Conservation (phyloP, 768 basidiomycete species). For the Sistotremastrum suecicum region DNA sequence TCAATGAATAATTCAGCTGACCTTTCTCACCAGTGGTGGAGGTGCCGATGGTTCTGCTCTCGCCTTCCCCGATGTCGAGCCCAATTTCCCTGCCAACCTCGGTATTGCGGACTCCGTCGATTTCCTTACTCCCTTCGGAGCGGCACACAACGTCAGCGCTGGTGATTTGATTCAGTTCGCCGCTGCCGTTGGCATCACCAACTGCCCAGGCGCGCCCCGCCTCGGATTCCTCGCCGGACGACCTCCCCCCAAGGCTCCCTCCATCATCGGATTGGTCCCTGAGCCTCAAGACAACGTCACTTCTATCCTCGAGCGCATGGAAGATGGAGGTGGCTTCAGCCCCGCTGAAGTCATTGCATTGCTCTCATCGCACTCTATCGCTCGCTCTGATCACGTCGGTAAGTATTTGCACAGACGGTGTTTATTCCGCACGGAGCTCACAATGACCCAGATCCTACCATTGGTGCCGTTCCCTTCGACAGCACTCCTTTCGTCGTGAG, state of each 20-base stretch:
- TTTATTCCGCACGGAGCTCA: neutral
- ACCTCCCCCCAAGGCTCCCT: neutral
- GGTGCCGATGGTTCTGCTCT: conserved; percentile 5
- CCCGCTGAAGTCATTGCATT: conserved; percentile 2
- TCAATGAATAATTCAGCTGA: too few species aligned
- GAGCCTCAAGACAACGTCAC: conserved; percentile 3
- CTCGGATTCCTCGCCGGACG: conserved; percentile 2
- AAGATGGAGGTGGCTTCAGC: conserved; percentile 1
- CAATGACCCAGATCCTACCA: neutral
- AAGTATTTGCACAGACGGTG: neutral
- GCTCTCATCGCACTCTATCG: conserved; percentile 5
- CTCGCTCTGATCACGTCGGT: conserved; percentile 1
- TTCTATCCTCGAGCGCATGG: conserved; percentile 2
- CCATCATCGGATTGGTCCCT: neutral
- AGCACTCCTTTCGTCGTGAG: neutral
- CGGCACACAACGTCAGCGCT: neutral
- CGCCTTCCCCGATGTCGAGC: conserved; percentile 4
- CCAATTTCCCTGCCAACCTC: neutral
- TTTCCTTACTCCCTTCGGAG: neutral
- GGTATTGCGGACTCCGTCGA: conserved; percentile 3
- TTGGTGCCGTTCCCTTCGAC: conserved; percentile 2
- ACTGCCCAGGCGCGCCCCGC: conserved; percentile 3
- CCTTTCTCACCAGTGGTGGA: conserved; percentile 2
- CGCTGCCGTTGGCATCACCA: conserved; percentile 2
- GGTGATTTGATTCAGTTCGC: conserved; percentile 3